A percentile compares a stretch with the other conserved stretches of the same genome.
phyloP scores from a whole-genome alignment of 2,329 filamentous ascomycete genomes.

The Aspergillus sp. region DNA sequence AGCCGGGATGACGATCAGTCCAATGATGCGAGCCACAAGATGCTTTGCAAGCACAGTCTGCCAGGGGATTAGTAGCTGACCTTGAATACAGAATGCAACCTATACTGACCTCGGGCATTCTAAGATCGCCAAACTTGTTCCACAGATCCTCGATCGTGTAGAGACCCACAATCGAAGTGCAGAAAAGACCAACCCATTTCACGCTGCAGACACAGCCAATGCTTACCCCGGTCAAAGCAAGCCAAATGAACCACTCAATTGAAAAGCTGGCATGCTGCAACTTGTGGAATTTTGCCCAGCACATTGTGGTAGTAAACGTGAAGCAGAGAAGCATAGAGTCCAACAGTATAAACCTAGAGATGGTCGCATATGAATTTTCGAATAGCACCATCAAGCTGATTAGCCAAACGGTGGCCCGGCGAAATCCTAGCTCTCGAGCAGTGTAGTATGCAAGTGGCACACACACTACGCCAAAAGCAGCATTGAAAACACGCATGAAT shows the following conservation, averaged over 20 bases:
- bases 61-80: conserved; percentile 30
- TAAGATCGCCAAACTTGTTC: conserved; percentile 94
- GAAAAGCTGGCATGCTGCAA: conserved; percentile 84
- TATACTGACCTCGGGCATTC: conserved; percentile 74
- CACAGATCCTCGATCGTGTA: conserved; percentile 97
- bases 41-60: conserved; percentile 71
- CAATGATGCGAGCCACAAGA: conserved; percentile 74
- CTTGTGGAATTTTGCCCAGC: conserved; percentile 95
- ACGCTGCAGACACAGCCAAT: conserved; percentile 98
- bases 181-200: conserved; percentile 96
- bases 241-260: conserved; percentile 89
- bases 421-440: conserved; percentile 84
- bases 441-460: conserved; percentile 95
- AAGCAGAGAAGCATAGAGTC: conserved; percentile 99
- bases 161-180: conserved; percentile 88
- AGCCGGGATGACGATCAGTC: conserved; percentile 84
- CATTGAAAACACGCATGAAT: conserved; percentile 98
- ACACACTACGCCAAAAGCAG: conserved; percentile 87
- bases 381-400: conserved; percentile 96
- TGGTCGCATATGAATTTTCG: conserved; percentile 99
- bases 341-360: conserved; percentile 95
- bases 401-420: conserved; percentile 86
- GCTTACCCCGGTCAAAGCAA: conserved; percentile 88
- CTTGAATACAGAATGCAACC: not conserved
- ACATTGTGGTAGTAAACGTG: conserved; percentile 95